phyloP scores from a whole-genome alignment of 1,139 yeast species.

The Geotrichum aggregatum region DNA sequence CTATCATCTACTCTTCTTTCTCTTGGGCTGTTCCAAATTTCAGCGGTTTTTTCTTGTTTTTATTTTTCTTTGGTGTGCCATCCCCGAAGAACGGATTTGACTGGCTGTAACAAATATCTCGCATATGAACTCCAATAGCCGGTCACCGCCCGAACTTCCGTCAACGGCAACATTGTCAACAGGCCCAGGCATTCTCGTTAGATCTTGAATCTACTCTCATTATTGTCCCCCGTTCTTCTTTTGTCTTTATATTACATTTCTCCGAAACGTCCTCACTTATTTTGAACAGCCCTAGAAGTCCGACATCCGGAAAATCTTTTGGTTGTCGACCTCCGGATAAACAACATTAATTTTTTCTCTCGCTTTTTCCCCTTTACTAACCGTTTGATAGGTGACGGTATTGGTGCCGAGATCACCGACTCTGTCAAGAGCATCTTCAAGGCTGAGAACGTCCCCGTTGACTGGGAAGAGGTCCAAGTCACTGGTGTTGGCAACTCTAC shows the following conservation, averaged over 20 bases:
- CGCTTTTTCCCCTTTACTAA: constrained; percentile 10
- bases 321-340: constrained; percentile 9
- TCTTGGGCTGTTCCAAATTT: background rate
- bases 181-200: background rate
- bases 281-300: background rate
- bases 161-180: background rate
- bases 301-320: constrained; percentile 7
- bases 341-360: background rate
- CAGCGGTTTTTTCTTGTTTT: constrained; percentile 1
- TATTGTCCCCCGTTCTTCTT: background rate
- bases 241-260: background rate
- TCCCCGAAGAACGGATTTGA: constrained; percentile 12
- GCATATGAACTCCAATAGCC: background rate
- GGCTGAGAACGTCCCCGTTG: constrained; percentile 82
- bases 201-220: background rate
- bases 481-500: constrained; percentile 61
- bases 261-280: background rate
- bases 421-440: constrained; percentile 87
- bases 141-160: constrained; percentile 1
- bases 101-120: constrained; percentile 2
- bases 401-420: constrained; percentile 93
- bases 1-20: background rate
- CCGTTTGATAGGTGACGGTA: constrained; percentile 64
- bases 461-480: constrained; percentile 88
- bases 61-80: constrained; percentile 1